Base-by-base conservation (phyloP, 2,329 filamentous ascomycete species). In the Mariannaea sp. region DNA sequence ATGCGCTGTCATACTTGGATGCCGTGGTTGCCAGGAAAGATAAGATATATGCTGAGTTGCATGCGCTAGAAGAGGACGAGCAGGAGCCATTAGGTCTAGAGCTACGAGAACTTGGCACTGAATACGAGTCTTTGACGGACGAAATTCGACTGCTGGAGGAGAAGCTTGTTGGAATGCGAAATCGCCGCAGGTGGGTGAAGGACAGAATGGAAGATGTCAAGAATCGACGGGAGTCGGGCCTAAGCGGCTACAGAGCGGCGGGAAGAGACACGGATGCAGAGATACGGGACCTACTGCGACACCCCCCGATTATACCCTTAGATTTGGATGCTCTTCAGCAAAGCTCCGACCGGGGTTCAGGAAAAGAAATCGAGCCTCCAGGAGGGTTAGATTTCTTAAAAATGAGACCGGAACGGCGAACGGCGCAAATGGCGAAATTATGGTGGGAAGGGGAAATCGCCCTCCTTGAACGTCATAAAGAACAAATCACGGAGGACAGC, bases 241-340 rank as follows among this genome's bases (percentile, higher is more conserved):
- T 91, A 12, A 89, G 86, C 49, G 86, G 87, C 1, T 92, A 90
- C 68, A 82, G 80, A 16, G 82, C 85, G 1, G 86, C 87, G 4
- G 71, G 90, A 29, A 81, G 76, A 49, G 81, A 89, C 48, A 79
- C 89, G 5, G 86, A 92, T 55, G 75, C 74, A 12, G 82, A 88
- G 49, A 77, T 90, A 5, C 72, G 74, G 5, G 74, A 73, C 4
- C 80, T 92, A 53, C 73, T 92, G 60, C 76, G 72, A 8, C 76
- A 78, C 12, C 84, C 85, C 1, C 81, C 82, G 0, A 71, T 84
- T 5, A 74, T 74, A 33, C 80, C 82, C 0, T 65, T 85, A 7
- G 80, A 84, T 49, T 60, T 74, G 0, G 77, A 78, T 29, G 74
- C 78, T 1, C 60, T 80, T 3, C 57, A 52, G 3, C 52, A 59